A percentile compares a stretch with the other conserved stretches of the same genome.
These are phyloP conservation scores for Tremellales sp. DNA, from an alignment of 1,284 basidiomycete genomes.

Conservation along the genomic window DNA sequence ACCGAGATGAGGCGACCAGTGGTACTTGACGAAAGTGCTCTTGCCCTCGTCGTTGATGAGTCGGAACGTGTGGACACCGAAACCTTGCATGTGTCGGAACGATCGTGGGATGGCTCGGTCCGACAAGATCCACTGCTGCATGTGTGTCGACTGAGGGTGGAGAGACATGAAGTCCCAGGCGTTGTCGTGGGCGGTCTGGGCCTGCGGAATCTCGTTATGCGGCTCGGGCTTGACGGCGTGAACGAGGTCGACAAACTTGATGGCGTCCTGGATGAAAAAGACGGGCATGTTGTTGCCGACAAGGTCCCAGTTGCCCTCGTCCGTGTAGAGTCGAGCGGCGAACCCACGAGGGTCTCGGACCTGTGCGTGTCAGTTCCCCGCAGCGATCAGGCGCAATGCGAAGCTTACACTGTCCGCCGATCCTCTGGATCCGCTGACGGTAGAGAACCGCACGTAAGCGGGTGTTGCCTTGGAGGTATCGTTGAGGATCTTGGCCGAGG, in stretches of 20 bases:
- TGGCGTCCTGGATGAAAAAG: conserved; percentile 77
- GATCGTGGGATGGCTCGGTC: conserved; percentile 76
- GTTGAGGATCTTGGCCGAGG: conserved; percentile 57
- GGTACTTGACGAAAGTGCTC: conserved; percentile 77
- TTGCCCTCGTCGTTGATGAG: conserved; percentile 63
- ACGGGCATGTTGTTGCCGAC: conserved; percentile 57
- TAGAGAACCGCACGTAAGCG: conserved; percentile 74
- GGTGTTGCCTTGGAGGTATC: conserved; percentile 67
- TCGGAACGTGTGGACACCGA: conserved; percentile 74
- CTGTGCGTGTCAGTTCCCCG: conserved; percentile 45
- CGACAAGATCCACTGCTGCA: conserved; percentile 78
- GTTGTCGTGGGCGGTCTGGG: conserved; percentile 59
- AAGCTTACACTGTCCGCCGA: conserved; percentile 56
- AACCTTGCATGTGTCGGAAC: conserved; percentile 79
- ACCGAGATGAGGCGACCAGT: conserved; percentile 72
- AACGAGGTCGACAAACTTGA: conserved; percentile 77
- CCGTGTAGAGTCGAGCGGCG: conserved; percentile 72
- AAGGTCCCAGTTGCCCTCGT: conserved; percentile 76
- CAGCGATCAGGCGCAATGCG: not conserved
- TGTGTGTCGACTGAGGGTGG: conserved; percentile 59
- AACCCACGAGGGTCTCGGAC: conserved; percentile 82
- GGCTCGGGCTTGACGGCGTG: conserved; percentile 65
- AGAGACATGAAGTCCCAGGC: conserved; percentile 69
- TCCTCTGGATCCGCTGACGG: conserved; percentile 70
- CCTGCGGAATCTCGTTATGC: conserved; percentile 60